These are phyloP conservation scores for Colletotrichum gigasporum DNA, from an alignment of 2,329 filamentous ascomycete genomes.

Conservation along the genomic window DNA sequence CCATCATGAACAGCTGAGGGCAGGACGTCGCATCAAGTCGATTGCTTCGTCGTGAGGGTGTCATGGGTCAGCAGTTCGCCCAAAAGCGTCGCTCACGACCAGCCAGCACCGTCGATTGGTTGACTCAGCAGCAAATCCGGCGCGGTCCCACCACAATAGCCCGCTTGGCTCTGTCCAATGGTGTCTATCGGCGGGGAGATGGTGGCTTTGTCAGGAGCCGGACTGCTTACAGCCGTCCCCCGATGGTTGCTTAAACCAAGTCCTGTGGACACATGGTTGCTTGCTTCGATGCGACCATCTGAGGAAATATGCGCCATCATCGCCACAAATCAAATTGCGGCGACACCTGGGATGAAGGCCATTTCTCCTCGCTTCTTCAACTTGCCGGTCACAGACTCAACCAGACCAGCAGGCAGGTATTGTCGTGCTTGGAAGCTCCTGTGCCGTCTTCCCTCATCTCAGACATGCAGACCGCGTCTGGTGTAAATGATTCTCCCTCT, in stretches of 20 bases:
- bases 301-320: not conserved
- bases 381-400: not conserved
- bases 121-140: not conserved
- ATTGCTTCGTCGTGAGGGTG: not conserved
- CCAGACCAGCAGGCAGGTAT: not conserved
- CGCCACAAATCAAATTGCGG: not conserved
- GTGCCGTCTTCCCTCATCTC: not conserved
- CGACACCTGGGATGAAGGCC: not conserved
- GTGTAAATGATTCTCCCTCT: not conserved
- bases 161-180: not conserved
- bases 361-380: not conserved
- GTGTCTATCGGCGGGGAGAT: not conserved
- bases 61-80: not conserved
- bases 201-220: conserved; percentile 6
- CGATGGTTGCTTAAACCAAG: not conserved
- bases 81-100: not conserved
- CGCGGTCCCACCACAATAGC: not conserved
- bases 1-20: not conserved
- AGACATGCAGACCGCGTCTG: conserved; percentile 8
- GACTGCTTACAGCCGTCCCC: not conserved
- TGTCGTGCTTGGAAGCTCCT: not conserved
- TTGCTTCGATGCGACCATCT: conserved; percentile 1
- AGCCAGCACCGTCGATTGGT: not conserved
- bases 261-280: not conserved
- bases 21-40: not conserved